phyloP scores from a whole-genome alignment of 2,329 filamentous ascomycete species.

The Phialophora expanda region DNA sequence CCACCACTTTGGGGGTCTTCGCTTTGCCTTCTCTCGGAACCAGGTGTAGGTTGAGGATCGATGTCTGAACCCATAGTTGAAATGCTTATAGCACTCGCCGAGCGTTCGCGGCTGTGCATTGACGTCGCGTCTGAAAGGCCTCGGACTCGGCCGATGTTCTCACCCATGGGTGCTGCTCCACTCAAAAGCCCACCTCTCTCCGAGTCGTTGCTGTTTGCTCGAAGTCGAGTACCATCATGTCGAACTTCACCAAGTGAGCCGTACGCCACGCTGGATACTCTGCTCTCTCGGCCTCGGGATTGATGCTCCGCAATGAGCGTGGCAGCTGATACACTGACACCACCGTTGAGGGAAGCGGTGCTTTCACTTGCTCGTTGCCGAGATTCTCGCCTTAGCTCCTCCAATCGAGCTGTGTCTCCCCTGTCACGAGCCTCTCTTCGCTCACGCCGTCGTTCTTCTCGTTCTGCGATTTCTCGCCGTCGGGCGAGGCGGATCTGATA shows the following conservation, averaged over 20 bases:
- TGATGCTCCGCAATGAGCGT: conserved; percentile 53
- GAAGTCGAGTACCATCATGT: conserved; percentile 56
- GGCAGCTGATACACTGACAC: conserved; percentile 43
- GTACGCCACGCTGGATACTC: conserved; percentile 56
- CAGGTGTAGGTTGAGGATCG: conserved; percentile 22
- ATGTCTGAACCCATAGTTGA: conserved; percentile 36
- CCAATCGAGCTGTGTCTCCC: conserved; percentile 72
- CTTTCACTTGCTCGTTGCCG: conserved; percentile 57
- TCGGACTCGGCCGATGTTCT: conserved; percentile 27
- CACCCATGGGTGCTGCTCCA: conserved; percentile 46
- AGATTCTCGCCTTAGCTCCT: conserved; percentile 63
- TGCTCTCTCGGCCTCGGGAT: conserved; percentile 50
- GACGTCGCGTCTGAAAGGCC: conserved; percentile 33
- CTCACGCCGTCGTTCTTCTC: conserved; percentile 73
- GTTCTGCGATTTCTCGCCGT: conserved; percentile 74
- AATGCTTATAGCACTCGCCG: conserved; percentile 45
- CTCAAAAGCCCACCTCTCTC: conserved; percentile 54
- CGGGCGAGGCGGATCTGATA: conserved; percentile 86
- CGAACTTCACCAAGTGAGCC: conserved; percentile 55
- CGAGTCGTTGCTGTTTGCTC: conserved; percentile 54
- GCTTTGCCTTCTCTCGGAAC: conserved; percentile 27
- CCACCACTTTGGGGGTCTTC: conserved; percentile 28
- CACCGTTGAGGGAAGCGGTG: conserved; percentile 39
- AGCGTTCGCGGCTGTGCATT: conserved; percentile 44
- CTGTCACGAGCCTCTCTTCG: conserved; percentile 73